Evolutionary conservation across 495 filamentous ascomycete genomes (phyloP), one percentile per base, ranked within the genome.

Genomic region (Pseudotulostoma volvatum): DNA sequence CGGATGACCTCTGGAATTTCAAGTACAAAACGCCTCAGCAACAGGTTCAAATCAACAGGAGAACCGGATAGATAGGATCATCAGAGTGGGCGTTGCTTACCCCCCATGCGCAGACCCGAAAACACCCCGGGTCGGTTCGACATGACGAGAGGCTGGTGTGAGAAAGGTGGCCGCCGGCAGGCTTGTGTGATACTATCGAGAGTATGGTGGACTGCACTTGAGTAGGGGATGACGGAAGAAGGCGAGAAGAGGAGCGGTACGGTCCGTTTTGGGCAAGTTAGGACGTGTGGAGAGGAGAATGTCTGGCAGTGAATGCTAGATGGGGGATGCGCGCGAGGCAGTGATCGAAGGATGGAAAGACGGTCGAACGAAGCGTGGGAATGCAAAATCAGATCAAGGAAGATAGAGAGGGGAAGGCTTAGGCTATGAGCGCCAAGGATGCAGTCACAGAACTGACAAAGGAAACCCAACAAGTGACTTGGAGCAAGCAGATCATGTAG

Each of bases 1-100:
- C 87, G 84, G 51, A 97, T 85, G 40, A 96, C 83, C 69, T 97
- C 90, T 97, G 59, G 37, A 44, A 42, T 28, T 33, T 38, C 9
- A 35, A 34, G 28, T 21, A 28, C 20, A 2, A 35, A 13, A 33
- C 33, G 19, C n/a, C 25, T 38, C n/a, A 9, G 18, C 33, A 32
- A 20, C 7, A n/a, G 35, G 40, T 40, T 36, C 33, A 37, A 25
- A 36, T 18, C 19, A 39, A 15, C 7, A 33, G 30, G 11, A 18
- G 19, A 23, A 42, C 28, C 20, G 35, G 20, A 34, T 21, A 42
- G 46, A 32, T 18, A 39, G 33, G 28, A 28, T 36, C 25, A 34
- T 15, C 39, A 35, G 21, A 20, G 9, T 41, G 18, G 43, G 37
- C 21, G 31, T 32, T 33, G 39, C 78, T 74, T 66, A 84, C 81